Base-by-base conservation (phyloP, 2,329 filamentous ascomycete genomes). In the Emergomyces pasteurianus region DNA sequence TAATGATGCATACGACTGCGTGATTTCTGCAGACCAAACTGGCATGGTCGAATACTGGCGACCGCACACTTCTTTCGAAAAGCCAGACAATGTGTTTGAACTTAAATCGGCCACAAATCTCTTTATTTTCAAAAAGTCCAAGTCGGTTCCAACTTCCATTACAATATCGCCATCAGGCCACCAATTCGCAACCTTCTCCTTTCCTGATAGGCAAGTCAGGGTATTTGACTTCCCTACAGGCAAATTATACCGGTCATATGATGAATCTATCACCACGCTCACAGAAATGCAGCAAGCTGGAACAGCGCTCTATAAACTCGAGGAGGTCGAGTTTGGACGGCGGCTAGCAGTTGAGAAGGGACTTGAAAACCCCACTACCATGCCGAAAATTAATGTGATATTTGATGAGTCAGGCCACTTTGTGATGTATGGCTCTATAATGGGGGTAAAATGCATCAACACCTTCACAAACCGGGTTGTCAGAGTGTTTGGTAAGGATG, bases 21-120 rank as follows among this genome's bases (percentile, higher is more conserved):
- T 95, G 1, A 78, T 97, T 7, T 97, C 94, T 1, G 86, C 86
- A 0, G 95, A 99, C 66, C 86, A 92, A 66, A 84, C 84, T 59
- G 92, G 94, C 28, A 97, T 97, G 92, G 72, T 99, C 10, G 94
- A 99, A 74, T 99, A 99, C 76, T 99, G 94, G 94, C 83, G 84
- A 61, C 91, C 94, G 0, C 67, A 71, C 64, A 86, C 84, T 1
- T 85, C 79, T 46, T 96, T 90, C 72, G 90, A 95, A 69, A 96
- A 97, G 74, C 94, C 94, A 0, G 86, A 91, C 66, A 90, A 85
- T 58, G 91, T 99, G 21, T 99, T 95, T 72, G 83, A 90, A 66
- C 89, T 91, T 77, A 99, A 99, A 76, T 95, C 90, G 71, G 87
- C 89, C 1, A 99, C 94, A 2, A 94, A 89, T 69, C 80, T 99